phyloP scores from a whole-genome alignment of 352 stramenopile species.

The Elongisporangium undulatum region DNA sequence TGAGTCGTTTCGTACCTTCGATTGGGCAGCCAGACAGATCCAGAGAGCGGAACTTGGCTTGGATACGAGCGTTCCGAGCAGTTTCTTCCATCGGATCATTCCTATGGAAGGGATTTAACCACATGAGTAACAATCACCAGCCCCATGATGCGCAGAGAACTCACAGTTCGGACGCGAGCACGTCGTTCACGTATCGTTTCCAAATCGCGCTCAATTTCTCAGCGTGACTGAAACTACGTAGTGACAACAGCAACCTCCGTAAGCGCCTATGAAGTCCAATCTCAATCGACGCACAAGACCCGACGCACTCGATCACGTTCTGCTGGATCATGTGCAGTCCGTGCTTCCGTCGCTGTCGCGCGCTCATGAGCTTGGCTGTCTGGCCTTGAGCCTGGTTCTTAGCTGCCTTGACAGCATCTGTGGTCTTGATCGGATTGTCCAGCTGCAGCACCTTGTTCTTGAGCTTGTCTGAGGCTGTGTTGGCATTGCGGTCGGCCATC shows the following conservation, averaged over 20 bases:
- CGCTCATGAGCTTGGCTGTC: conserved; percentile 52
- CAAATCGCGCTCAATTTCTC: conserved; percentile 65
- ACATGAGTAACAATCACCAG: too few species aligned
- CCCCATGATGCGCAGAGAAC: neutral
- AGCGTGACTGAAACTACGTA: conserved; percentile 31
- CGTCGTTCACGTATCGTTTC: conserved; percentile 50
- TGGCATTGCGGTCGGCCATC: conserved; percentile 6
- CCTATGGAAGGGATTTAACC: neutral
- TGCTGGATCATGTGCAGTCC: conserved; percentile 49
- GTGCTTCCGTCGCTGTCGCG: conserved; percentile 47
- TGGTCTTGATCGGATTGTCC: conserved; percentile 62
- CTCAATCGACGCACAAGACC: neutral
- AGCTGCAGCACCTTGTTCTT: conserved; percentile 80
- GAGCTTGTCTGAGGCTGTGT: conserved; percentile 37
- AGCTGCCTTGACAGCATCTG: conserved; percentile 19
- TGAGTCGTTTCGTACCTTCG: conserved; percentile 31
- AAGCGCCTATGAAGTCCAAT: neutral
- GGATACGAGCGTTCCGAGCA: conserved; percentile 20
- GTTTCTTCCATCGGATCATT: conserved; percentile 9
- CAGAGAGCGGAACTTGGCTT: conserved; percentile 51
- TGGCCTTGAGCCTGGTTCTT: conserved; percentile 34
- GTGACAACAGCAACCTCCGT: neutral
- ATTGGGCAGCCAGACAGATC: conserved; percentile 68
- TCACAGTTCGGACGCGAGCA: conserved; percentile 15
- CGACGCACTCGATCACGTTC: conserved; percentile 17